Evolutionary conservation across 257 asterid species (phyloP).

Genomic region (Capsicum chinense): DNA sequence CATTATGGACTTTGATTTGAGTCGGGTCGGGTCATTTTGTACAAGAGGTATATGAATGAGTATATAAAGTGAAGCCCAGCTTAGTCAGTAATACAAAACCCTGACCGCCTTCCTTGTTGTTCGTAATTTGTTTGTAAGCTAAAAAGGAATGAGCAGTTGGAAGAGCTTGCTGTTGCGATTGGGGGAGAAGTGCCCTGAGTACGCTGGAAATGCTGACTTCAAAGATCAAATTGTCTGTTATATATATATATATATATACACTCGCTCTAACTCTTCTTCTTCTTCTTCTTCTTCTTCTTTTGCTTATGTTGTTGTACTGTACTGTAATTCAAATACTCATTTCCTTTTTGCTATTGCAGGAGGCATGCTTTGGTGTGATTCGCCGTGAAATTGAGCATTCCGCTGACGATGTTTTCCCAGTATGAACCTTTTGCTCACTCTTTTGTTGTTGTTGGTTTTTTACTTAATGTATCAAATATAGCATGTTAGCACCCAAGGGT

Average conservation of each 20-base stretch:
- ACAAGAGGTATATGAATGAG: neutral
- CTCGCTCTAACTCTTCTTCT: neutral
- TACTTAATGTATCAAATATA: too few species aligned
- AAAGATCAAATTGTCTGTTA: constrained; percentile 76
- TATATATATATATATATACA: too few species aligned
- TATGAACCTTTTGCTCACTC: constrained; percentile 33
- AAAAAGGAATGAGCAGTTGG: constrained; percentile 76
- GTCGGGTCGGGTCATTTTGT: neutral
- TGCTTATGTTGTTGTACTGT: neutral
- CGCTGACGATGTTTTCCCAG: constrained; percentile 58
- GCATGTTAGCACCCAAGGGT: too few species aligned
- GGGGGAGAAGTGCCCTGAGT: constrained; percentile 92
- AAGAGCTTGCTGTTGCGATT: constrained; percentile 72
- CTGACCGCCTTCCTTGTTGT: neutral
- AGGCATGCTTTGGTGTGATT: constrained; percentile 80
- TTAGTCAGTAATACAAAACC: neutral
- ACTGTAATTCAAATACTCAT: neutral
- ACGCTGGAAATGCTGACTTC: constrained; percentile 76
- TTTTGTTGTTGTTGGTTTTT: too few species aligned
- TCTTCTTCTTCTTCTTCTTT: neutral
- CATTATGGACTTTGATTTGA: neutral
- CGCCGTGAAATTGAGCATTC: constrained; percentile 88
- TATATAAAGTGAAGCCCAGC: neutral
- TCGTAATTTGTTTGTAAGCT: neutral
- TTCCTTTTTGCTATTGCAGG: constrained; percentile 51